Conservation (phyloP, 1,139 yeast species). For the Debaryomyces nepalensis region DNA sequence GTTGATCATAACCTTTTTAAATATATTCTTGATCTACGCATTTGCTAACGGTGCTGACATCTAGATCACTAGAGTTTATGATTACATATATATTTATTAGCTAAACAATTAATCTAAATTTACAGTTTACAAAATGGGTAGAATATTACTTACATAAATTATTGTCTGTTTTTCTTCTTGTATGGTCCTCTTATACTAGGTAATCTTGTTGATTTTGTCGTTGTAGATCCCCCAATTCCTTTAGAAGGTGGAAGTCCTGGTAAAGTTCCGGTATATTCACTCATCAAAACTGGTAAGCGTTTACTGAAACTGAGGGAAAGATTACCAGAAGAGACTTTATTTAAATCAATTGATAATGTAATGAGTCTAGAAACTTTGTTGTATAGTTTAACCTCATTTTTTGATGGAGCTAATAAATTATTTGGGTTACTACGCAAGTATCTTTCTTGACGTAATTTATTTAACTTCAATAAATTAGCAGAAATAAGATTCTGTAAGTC, state of each 20-base stretch:
- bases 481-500: constrained; percentile 59
- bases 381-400: constrained; percentile 35
- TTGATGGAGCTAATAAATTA: constrained; percentile 34
- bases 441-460: constrained; percentile 66
- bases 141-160: not conserved
- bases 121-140: not conserved
- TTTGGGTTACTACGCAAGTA: constrained; percentile 38
- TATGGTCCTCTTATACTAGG: constrained; percentile 49
- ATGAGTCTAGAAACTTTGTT: constrained; percentile 49
- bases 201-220: constrained; percentile 34
- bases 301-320: constrained; percentile 43
- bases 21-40: constrained; percentile 70
- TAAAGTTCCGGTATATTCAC: constrained; percentile 77
- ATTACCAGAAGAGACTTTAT: constrained; percentile 31
- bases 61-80: not conserved
- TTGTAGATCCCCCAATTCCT: constrained; percentile 15
- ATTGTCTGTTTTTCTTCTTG: constrained; percentile 38
- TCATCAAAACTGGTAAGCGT: constrained; percentile 69
- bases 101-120: constrained; percentile 4
- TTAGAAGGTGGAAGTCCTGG: constrained; percentile 57
- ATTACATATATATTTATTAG: constrained; percentile 7
- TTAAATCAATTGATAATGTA: constrained; percentile 33
- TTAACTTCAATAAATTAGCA: constrained; percentile 58
- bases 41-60: constrained; percentile 75
- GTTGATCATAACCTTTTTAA: constrained; percentile 71